phyloP scores from a whole-genome alignment of 129 eudicot species.

The Calendula officinalis region DNA sequence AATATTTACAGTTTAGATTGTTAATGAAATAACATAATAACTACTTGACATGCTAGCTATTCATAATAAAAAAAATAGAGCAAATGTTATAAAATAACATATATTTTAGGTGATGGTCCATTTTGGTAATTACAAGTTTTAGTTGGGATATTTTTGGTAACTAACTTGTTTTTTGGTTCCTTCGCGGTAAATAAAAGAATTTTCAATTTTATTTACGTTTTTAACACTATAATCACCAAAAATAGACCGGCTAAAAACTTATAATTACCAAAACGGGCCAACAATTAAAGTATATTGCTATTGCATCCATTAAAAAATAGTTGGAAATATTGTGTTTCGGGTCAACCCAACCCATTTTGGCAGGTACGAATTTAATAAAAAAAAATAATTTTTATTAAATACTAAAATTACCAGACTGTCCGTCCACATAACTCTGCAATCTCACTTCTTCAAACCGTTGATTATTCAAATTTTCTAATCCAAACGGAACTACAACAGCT shows the following conservation, averaged over 20 bases:
- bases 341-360: background rate
- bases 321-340: background rate
- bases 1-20: background rate
- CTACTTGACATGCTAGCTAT: background rate
- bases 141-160: too few relatives aligned
- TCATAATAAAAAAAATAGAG: background rate
- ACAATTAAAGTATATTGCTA: too few relatives aligned
- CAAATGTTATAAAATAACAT: background rate
- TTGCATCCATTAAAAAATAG: too few relatives aligned
- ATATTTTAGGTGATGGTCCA: too few relatives aligned
- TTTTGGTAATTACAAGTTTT: too few relatives aligned
- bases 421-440: constrained; percentile 36
- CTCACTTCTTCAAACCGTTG: constrained; percentile 33
- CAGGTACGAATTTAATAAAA: too few relatives aligned
- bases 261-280: too few relatives aligned
- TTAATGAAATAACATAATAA: background rate
- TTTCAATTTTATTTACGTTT: too few relatives aligned
- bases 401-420: constrained; percentile 26
- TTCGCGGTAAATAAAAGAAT: too few relatives aligned
- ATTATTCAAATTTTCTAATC: constrained; percentile 27
- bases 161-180: too few relatives aligned
- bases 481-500: constrained; percentile 73
- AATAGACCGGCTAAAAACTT: too few relatives aligned
- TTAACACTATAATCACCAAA: too few relatives aligned
- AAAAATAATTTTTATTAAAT: background rate